Evolutionary conservation across 768 basidiomycete species (phyloP), one percentile per base, ranked within the genome.

Genomic region (Postia placenta): DNA sequence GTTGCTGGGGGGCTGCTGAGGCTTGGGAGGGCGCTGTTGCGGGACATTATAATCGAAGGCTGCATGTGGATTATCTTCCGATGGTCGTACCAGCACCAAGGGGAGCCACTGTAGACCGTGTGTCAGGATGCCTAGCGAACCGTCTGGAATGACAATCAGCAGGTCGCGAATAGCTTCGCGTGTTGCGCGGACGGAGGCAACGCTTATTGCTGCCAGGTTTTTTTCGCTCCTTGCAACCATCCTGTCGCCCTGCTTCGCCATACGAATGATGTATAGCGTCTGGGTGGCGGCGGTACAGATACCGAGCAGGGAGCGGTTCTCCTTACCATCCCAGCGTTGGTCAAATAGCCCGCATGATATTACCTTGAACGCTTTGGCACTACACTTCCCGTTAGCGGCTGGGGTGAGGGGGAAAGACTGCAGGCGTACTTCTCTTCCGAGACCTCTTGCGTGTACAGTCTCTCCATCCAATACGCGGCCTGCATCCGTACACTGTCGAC

Each of bases 381-480:
- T 47, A 54, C 4, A 37, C 19, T 22, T 35, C 22, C 26, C 38
- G 28, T 4, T 30, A 45, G 14, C 3, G 22, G 15, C 4, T 27
- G 24, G 7, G 55, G 35, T 39, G 23, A 15, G 17, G 17, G 41
- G 26, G 23, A 37, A 42, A 0, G 30, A 33, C 15, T 52, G 30
- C 49, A 22, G 23, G 45, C 64, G 68, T 60, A 89, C 88, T 79
- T 75, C 38, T 59, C 59, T 41, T 66, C 61, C 0, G 71, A 55
- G 15, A 81, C 68, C n/a, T 75, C 68, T 46, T 75, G 72, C 12
- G 74, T 69, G 46, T 72, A 64, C 14, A 91, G 54, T 44, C 67
- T 73, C 55, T 89, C 80, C 65, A 84, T 78, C 87, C 88, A 91
- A 59, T 80, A 85, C 0, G 80, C 72, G 1, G 85, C 76, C 45